Evolutionary conservation across 1,284 basidiomycete species (phyloP).

Genomic region (Boletus holoroseus): DNA sequence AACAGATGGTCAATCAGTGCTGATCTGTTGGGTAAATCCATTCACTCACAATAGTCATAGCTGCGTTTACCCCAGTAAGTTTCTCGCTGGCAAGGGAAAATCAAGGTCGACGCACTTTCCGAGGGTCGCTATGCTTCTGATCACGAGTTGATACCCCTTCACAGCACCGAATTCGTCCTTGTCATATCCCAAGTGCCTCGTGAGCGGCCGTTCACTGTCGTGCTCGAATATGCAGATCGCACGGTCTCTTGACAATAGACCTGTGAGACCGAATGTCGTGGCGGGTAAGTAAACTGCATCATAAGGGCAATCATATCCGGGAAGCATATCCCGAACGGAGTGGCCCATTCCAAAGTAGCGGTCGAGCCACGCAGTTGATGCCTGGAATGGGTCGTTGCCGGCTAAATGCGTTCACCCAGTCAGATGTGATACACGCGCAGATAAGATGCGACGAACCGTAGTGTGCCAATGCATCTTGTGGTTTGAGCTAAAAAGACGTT

Average conservation of each 20-base stretch:
- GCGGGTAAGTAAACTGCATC: slow-evolving; percentile 56
- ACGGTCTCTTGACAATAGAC: slow-evolving; percentile 41
- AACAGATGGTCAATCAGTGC: slow-evolving; percentile 1
- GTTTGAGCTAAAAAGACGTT: slow-evolving; percentile 40
- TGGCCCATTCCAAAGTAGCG: slow-evolving; percentile 60
- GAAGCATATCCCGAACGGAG: slow-evolving; percentile 52
- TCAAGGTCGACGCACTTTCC: slow-evolving; percentile 47
- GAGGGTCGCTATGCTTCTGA: slow-evolving; percentile 54
- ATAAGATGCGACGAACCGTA: slow-evolving; percentile 39
- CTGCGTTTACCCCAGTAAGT: slow-evolving; percentile 26
- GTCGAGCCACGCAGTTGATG: slow-evolving; percentile 61
- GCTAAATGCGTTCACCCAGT: slow-evolving; percentile 30
- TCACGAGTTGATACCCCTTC: slow-evolving; percentile 53
- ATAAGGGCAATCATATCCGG: slow-evolving; percentile 62
- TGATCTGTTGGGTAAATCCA: background rate
- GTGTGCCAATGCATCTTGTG: slow-evolving; percentile 59
- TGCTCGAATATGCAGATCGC: slow-evolving; percentile 65
- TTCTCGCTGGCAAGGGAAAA: background rate
- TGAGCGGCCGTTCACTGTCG: slow-evolving; percentile 52
- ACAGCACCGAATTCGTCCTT: slow-evolving; percentile 53
- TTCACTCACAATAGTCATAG: slow-evolving; percentile 50
- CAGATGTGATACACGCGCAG: background rate
- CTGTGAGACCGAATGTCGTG: slow-evolving; percentile 44
- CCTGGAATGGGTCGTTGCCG: slow-evolving; percentile 61
- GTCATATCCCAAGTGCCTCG: slow-evolving; percentile 51